Base-by-base conservation (phyloP, 495 filamentous ascomycete species). In the Viridothelium virens region DNA sequence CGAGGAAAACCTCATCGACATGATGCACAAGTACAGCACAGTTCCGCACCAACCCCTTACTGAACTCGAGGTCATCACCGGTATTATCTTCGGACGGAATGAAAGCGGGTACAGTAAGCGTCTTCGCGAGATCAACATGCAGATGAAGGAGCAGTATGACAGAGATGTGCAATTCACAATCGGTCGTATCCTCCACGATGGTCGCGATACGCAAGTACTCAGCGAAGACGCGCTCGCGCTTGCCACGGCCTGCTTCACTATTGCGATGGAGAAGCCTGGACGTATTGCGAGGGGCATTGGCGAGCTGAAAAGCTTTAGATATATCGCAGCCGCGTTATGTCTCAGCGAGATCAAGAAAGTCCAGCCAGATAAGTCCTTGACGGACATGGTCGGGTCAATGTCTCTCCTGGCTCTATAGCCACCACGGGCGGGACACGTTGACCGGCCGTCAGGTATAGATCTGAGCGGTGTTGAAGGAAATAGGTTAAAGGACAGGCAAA, bases 11-110 rank as follows among this genome's bases (percentile, higher is more conserved):
- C 74, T 96, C 0, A 67, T 74, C 10, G 77, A 79, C 31, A 77
- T 82, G 3, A 89, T 88, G 80, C 74, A 77, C 44, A 71, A 80
- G 2, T 86, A 83, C 71, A 84, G 84, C 0, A 81, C 85, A 2
- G 80, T 87, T 38, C 83, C 84, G 0, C 73, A 71, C 47, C 78
- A 83, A 36, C 79, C 79, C 14, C 77, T 95, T 11, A 83, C 75
- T 2, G 91, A 96, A 72, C 73, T 88, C 11, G 91, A 96, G 76
- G 88, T 89, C 33, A 90, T 92, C 73, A 81, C 84, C 38, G 90
- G 91, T 37, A 83, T 79, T 48, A 87, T 95, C 62, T 75, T 92
- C 31, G 89, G 87, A 65, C 86, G 82, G 59, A 79, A 75, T 0
- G 85, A 64, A 10, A 70, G 86, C 36, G 74, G 75, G 3, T 84